Evolutionary conservation across 768 basidiomycete genomes (phyloP), one percentile per base, ranked within the genome.

Genomic region (Neoboletus magnificus): DNA sequence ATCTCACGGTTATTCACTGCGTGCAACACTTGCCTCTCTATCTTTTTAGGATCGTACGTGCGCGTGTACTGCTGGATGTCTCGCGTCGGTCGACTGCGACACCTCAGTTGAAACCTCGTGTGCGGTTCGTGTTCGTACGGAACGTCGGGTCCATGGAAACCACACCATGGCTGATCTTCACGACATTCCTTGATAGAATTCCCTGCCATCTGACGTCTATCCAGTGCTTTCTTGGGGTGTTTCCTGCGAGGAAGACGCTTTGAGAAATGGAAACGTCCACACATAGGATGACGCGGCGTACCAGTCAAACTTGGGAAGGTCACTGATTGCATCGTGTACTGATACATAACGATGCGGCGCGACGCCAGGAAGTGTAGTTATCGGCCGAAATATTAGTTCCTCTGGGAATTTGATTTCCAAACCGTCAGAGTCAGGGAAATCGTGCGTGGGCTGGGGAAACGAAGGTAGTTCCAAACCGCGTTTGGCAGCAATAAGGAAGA

Each of bases 251-350:
- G 16, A 44, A 33, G 20, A 1, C 4, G 5, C 5, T 30, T 56
- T 33, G 53, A 41, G 32, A 18, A 29, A 48, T n/a, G 22, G 10
- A n/a, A 37, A 33, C 10, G 12, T 11, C 18, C 13, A 10, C 6
- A 43, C 2, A 20, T 4, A 18, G 7, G 20, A 37, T 32, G 30
- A 46, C 15, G n/a, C 8, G 50, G 3, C 74, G 10, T 64, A 89
- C 91, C 89, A 92, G 54, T 93, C 86, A 66, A 86, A 93, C 4
- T 69, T 77, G 3, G 81, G 83, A 10, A 93, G 73, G 65, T 93
- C 91, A 3, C 78, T 73, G 47, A 92, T 89, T 1, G 90, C 88
- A 64, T 91, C 89, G 22, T 81, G 78, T 40, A 91, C 79, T 0
- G 82, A 80, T 22, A 91, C 81, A 59, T 74, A 74, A 9, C 72